A percentile compares a stretch with the other conserved stretches of the same genome.
phyloP scores from a whole-genome alignment of 208 protist species.

The Leishmania martiniquensis region DNA sequence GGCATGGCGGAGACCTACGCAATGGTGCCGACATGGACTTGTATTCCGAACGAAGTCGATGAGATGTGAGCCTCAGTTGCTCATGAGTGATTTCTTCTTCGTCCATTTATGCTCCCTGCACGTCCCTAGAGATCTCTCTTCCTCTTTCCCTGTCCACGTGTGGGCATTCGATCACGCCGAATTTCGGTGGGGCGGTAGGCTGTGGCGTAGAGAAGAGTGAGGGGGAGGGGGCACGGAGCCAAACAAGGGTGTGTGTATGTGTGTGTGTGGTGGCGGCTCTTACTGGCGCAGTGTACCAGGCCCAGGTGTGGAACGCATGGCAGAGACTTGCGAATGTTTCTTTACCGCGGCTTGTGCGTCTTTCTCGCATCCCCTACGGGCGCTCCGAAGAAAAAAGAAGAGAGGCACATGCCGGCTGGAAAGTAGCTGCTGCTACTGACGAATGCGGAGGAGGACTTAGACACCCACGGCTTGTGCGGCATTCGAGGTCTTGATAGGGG shows the following conservation, averaged over 20 bases:
- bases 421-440: background rate
- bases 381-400: background rate
- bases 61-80: conserved; percentile 3
- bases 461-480: background rate
- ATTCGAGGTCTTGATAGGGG: background rate
- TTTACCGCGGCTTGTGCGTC: background rate
- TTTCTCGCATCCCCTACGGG: background rate
- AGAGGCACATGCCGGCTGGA: too few species aligned
- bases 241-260: too few species aligned
- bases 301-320: background rate
- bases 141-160: background rate
- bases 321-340: background rate
- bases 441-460: background rate
- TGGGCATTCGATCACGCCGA: background rate
- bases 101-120: background rate
- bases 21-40: conserved; percentile 8
- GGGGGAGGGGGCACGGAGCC: background rate
- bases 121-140: background rate
- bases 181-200: background rate
- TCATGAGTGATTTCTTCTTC: background rate
- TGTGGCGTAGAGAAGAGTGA: background rate
- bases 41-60: conserved; percentile 30
- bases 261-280: background rate
- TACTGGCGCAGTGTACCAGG: background rate
- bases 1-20: background rate